These are phyloP conservation scores for Cordyceps cateniannulata DNA, from an alignment of 2,329 filamentous ascomycete genomes.

Conservation along the genomic window DNA sequence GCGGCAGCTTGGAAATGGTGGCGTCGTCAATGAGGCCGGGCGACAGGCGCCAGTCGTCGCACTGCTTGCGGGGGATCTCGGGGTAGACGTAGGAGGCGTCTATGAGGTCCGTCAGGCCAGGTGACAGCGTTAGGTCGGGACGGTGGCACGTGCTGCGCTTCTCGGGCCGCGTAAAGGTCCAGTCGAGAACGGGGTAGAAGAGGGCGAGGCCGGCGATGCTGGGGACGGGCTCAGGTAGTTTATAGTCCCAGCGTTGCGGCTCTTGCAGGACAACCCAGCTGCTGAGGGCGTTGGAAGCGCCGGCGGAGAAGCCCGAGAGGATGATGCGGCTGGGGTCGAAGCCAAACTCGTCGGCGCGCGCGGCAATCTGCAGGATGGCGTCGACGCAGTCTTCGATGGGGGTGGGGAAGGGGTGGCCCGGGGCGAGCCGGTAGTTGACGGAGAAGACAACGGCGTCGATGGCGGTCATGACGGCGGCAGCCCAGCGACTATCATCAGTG, in stretches of 20 bases:
- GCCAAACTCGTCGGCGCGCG: slow-evolving; percentile 48
- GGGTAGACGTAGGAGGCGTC: slow-evolving; percentile 57
- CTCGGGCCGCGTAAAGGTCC: slow-evolving; percentile 48
- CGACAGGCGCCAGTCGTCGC: slow-evolving; percentile 49
- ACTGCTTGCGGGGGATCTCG: slow-evolving; percentile 35
- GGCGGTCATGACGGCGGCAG: slow-evolving; percentile 42
- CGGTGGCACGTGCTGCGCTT: slow-evolving; percentile 47
- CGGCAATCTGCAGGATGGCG: slow-evolving; percentile 53
- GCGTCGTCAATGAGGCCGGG: slow-evolving; percentile 50
- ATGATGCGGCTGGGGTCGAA: slow-evolving; percentile 51
- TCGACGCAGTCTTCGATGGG: slow-evolving; percentile 61
- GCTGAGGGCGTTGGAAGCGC: slow-evolving; percentile 49
- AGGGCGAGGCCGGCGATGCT: slow-evolving; percentile 46
- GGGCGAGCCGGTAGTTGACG: slow-evolving; percentile 63
- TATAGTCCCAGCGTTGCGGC: slow-evolving; percentile 34
- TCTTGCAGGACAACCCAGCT: slow-evolving; percentile 40
- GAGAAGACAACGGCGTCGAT: slow-evolving; percentile 54
- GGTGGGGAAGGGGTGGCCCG: slow-evolving; percentile 56
- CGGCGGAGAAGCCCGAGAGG: slow-evolving; percentile 59
- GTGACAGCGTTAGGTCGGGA: slow-evolving; percentile 53
- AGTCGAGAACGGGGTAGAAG: slow-evolving; percentile 59
- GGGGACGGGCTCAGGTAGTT: slow-evolving; percentile 32
- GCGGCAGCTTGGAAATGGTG: slow-evolving; percentile 44
- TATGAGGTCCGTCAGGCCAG: slow-evolving; percentile 54
- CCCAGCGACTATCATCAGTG: slow-evolving; percentile 58